These are phyloP conservation scores for Paxillus involutus DNA, from an alignment of 768 basidiomycete genomes.

Conservation along the genomic window DNA sequence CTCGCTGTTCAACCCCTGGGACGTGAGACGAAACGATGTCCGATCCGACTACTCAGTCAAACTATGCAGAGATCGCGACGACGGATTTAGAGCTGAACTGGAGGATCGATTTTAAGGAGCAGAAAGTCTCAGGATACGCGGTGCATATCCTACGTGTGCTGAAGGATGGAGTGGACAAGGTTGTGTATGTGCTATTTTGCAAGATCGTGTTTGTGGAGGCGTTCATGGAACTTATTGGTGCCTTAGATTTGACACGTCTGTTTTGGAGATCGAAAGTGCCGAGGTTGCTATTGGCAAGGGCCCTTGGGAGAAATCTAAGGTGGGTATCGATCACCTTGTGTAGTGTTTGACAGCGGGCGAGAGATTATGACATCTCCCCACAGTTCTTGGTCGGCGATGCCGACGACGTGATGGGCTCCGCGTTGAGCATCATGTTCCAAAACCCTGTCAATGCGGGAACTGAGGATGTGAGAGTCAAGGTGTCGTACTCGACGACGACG, in stretches of 20 bases:
- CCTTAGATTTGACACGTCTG: slow-evolving; percentile 70
- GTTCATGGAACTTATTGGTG: background rate
- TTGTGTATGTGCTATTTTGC: slow-evolving; percentile 47
- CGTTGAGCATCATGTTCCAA: slow-evolving; percentile 59
- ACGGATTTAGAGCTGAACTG: slow-evolving; percentile 75
- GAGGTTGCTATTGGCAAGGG: slow-evolving; percentile 41
- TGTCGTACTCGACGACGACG: slow-evolving; percentile 68
- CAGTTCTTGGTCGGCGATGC: slow-evolving; percentile 56
- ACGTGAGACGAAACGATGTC: slow-evolving; percentile 5
- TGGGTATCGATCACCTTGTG: slow-evolving; percentile 31
- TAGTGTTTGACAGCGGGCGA: background rate
- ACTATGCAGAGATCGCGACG: slow-evolving; percentile 68
- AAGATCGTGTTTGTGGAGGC: background rate
- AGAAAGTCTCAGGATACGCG: slow-evolving; percentile 64
- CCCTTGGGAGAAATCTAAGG: slow-evolving; percentile 42
- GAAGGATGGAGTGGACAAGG: slow-evolving; percentile 52
- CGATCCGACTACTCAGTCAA: slow-evolving; percentile 79
- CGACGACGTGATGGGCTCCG: slow-evolving; percentile 74
- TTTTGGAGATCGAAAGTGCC: slow-evolving; percentile 57
- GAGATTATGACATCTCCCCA: background rate
- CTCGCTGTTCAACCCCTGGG: background rate
- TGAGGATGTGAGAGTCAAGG: slow-evolving; percentile 44
- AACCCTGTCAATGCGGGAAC: slow-evolving; percentile 28
- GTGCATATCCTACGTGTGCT: slow-evolving; percentile 59
- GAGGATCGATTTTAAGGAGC: slow-evolving; percentile 68